These are phyloP conservation scores for Paecilomyces formosus DNA, from an alignment of 2,329 filamentous ascomycete genomes.

Conservation along the genomic window DNA sequence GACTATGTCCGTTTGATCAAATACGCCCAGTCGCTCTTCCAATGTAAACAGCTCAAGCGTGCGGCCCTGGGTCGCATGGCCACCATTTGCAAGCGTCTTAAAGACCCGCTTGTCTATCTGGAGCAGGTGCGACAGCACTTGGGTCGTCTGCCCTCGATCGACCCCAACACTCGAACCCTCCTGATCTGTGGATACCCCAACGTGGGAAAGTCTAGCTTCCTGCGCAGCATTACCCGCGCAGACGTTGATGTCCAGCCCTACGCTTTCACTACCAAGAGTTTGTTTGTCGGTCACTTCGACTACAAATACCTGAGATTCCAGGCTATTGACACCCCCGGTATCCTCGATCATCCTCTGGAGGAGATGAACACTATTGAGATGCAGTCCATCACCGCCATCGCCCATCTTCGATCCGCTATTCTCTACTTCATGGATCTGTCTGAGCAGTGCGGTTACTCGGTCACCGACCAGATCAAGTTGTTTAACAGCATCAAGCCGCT, in stretches of 20 bases:
- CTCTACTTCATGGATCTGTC: constrained; percentile 98
- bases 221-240: constrained; percentile 83
- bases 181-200: constrained; percentile 98
- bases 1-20: constrained; percentile 95
- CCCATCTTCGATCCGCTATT: constrained; percentile 89
- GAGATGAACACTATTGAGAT: constrained; percentile 99
- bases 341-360: constrained; percentile 92
- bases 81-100: constrained; percentile 88
- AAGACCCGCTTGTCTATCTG: constrained; percentile 89
- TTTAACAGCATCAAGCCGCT: constrained; percentile 96
- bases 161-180: constrained; percentile 92
- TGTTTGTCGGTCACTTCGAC: constrained; percentile 97
- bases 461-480: constrained; percentile 84
- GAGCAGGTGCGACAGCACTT: constrained; percentile 96
- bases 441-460: constrained; percentile 92
- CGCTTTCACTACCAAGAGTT: constrained; percentile 94
- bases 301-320: constrained; percentile 89
- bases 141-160: constrained; percentile 94
- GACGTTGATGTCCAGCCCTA: constrained; percentile 98
- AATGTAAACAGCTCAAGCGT: constrained; percentile 98
- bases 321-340: constrained; percentile 97
- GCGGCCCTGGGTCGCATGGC: constrained; percentile 97
- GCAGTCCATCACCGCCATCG: constrained; percentile 97
- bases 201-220: constrained; percentile 92
- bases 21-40: constrained; percentile 94